Evolutionary conservation across 805 yeast genomes (phyloP), one percentile per base, ranked within the genome.

Genomic region (Scheffersomyces coipomensis): DNA sequence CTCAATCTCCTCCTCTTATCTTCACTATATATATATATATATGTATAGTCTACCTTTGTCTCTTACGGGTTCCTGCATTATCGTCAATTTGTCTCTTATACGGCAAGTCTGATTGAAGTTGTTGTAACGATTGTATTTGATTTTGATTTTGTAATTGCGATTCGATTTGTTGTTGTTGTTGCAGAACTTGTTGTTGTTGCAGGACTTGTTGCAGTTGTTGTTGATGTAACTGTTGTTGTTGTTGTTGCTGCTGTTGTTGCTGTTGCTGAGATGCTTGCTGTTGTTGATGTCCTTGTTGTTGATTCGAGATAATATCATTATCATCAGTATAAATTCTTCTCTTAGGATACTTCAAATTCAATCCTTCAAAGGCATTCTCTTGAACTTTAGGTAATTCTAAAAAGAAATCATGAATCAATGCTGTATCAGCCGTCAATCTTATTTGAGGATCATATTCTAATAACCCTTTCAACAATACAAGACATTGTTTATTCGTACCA

Each of bases 261-360:
- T 27, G 30, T 5, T 27, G 17, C 18, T 27, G 30, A 5, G n/a
- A 18, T 11, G 5, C 11, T 15, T 27, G 30, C 15, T 27, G 30
- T 10, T 13, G 17, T 5, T 7, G 30, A 8, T 27, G 30, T 4
- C n/a, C 30, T 10, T 27, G 30, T 27, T 27, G 30, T 33, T 43
- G 46, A 42, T 56, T 62, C 36, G 61, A 70, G 46, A 60, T 55
- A 35, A 88, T 88, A 60, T 89, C 96, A 48, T 81, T 82, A 58
- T 89, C 96, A 52, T 87, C 95, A 16, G 87, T 83, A 50, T 88
- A 87, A 22, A 91, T 88, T 50, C 96, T 76, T 48, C 99, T 72
- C 23, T 81, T 76, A 2, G 99, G 98, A 56, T 93, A 93, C 48
- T 78, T 81, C 53, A 81, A 73, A 27, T 71, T 75, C 42, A 83